Evolutionary conservation across 345 rosid species (phyloP), one percentile per base, ranked within the genome.

Genomic region (Schrenkiella parvula): DNA sequence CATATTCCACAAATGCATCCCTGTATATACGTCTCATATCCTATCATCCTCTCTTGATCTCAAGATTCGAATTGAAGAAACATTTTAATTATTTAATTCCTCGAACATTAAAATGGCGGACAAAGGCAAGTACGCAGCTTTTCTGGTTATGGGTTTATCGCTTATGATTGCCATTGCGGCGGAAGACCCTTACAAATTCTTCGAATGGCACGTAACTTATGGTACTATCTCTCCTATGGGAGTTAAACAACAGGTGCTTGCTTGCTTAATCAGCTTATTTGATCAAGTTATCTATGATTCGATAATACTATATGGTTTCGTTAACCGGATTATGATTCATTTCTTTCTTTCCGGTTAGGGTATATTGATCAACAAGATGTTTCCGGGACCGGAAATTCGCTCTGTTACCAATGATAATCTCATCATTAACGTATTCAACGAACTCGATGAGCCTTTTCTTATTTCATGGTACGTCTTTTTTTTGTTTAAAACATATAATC

Each of bases 371-470:
- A 54, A 64, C 8, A 62, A 62, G 4, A 12, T 15, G 56, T 72
- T 90, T 64, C 97, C 95, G 10, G 95, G 97, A 32, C 97, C 97
- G 0, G 87, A 90, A 8, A 80, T 90, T n/a, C 82, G 68, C 79
- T 80, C 85, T 23, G 80, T 86, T 15, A 87, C 92, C 0, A 85
- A 88, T 50, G 92, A 90, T 34, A 90, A 90, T 76, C 80, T 90
- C 70, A 85, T 88, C 73, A 77, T 87, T 77, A 86, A 84, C 68
- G 92, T 88, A 25, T 80, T 70, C 72, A 90, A 90, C 80, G 65
- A 81, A 66, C 62, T 90, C 9, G 70, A 73, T 19, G 89, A 90
- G 61, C 95, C 95, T 22, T 90, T 90, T 55, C 95, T 87, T 5
- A 13, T 72, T 17, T 64, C 77, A 43, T 64, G 71, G 76, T 64